These are phyloP conservation scores for Entamoeba dispar DNA, from an alignment of 208 protist species.

Conservation along the genomic window DNA sequence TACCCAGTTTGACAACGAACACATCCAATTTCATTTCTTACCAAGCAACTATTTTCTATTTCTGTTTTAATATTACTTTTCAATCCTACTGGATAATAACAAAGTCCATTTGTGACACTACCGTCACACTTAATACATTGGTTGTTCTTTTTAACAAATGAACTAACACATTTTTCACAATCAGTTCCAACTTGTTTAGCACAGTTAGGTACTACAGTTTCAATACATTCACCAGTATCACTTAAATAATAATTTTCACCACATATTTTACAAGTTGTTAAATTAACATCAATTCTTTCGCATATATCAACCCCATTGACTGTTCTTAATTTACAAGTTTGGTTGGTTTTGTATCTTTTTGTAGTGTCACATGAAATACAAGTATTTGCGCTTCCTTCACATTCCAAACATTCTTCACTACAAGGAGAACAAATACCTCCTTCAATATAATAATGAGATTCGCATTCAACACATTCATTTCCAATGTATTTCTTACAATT, in stretches of 20 bases:
- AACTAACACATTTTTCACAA: neutral
- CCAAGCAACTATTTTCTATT: neutral
- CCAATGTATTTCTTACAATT: neutral
- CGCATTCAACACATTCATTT: neutral
- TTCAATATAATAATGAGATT: neutral
- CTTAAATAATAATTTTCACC: neutral
- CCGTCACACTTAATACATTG: neutral
- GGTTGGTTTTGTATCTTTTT: too few species aligned
- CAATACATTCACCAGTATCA: too few species aligned
- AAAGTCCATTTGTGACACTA: neutral
- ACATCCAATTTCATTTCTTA: neutral
- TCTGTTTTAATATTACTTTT: neutral
- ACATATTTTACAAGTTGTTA: neutral
- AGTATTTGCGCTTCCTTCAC: too few species aligned
- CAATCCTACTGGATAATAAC: neutral
- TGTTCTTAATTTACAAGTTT: too few species aligned
- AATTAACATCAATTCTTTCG: too few species aligned
- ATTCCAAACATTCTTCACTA: too few species aligned
- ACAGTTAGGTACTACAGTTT: too few species aligned
- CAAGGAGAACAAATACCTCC: too few species aligned
- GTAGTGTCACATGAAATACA: too few species aligned
- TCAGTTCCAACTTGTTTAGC: too few species aligned
- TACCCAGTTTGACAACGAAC: neutral
- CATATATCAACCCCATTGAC: too few species aligned
- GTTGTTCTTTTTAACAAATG: neutral